Percentiles rank a stretch among this genome's conserved stretches.
These are phyloP conservation scores for Buxus sempervirens DNA, from an alignment of 164 flowering plant genomes.

Conservation along the genomic window DNA sequence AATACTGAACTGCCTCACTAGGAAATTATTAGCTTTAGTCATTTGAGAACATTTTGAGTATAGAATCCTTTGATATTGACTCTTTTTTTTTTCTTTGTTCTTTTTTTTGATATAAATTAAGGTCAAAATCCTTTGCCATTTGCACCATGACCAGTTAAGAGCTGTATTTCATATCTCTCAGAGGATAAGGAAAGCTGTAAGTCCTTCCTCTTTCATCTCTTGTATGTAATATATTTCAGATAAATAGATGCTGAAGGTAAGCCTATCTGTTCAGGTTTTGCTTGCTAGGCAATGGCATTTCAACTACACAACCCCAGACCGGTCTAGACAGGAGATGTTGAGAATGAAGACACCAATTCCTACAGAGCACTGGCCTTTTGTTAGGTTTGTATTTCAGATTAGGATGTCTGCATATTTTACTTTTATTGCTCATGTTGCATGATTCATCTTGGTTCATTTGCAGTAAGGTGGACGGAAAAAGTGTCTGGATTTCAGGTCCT, in stretches of 20 bases:
- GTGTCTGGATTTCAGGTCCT: constrained; percentile 41
- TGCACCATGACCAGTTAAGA: constrained; percentile 89
- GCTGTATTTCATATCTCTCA: constrained; percentile 89
- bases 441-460: constrained; percentile 9
- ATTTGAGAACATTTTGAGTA: too few species aligned
- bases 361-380: constrained; percentile 83
- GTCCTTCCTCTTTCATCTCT: constrained; percentile 18
- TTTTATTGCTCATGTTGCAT: not conserved
- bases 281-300: constrained; percentile 75
- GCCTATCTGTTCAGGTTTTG: constrained; percentile 44
- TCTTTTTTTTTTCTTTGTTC: too few species aligned
- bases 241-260: constrained; percentile 6
- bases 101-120: constrained; percentile 29
- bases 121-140: constrained; percentile 86
- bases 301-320: constrained; percentile 91
- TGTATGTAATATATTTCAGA: not conserved
- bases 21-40: too few species aligned
- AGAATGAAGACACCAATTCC: constrained; percentile 69
- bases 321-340: constrained; percentile 82
- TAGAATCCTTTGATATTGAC: not conserved
- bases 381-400: constrained; percentile 34
- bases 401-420: not conserved
- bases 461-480: constrained; percentile 65
- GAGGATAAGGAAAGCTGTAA: constrained; percentile 74
- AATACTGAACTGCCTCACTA: too few species aligned